A percentile compares a stretch with the other conserved stretches of the same genome.
phyloP scores from a whole-genome alignment of 305 asterid species.

The Fraxinus sp. region DNA sequence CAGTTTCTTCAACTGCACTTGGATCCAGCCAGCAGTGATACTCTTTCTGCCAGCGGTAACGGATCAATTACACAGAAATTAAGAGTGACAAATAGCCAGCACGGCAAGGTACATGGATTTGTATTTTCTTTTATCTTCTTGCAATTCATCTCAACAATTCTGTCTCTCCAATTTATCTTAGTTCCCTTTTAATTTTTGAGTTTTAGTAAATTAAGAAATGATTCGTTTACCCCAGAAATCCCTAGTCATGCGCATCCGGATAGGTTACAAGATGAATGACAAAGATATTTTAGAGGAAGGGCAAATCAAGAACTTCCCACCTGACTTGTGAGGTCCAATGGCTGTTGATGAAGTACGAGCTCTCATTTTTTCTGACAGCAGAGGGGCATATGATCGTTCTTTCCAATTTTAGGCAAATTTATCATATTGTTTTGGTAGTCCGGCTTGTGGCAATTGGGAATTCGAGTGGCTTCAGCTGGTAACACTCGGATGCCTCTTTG shows the following conservation, averaged over 20 bases:
- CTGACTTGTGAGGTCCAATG: slow-evolving; percentile 48
- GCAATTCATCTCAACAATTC: background rate
- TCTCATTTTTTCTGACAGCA: slow-evolving; percentile 17
- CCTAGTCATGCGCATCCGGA: slow-evolving; percentile 84
- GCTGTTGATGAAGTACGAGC: slow-evolving; percentile 19
- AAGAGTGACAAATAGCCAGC: slow-evolving; percentile 77
- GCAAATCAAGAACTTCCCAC: slow-evolving; percentile 87
- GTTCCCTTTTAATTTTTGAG: background rate
- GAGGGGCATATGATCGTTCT: slow-evolving; percentile 30
- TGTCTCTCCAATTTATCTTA: background rate
- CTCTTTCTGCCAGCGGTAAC: slow-evolving; percentile 64
- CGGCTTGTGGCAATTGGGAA: slow-evolving; percentile 21
- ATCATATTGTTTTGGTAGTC: slow-evolving; percentile 28
- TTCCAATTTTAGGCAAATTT: slow-evolving; percentile 35
- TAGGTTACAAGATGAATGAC: slow-evolving; percentile 65
- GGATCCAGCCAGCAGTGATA: slow-evolving; percentile 92
- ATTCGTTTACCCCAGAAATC: slow-evolving; percentile 59
- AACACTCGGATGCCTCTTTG: slow-evolving; percentile 20
- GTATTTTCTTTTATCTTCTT: background rate
- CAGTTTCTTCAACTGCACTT: slow-evolving; percentile 93
- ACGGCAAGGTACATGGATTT: slow-evolving; percentile 70
- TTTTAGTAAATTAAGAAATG: background rate
- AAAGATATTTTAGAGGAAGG: slow-evolving; percentile 91
- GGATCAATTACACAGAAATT: slow-evolving; percentile 73
- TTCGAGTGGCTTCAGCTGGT: slow-evolving; percentile 26